Conservation (phyloP, 2,329 filamentous ascomycete species). For the Penicillium sclerotigenum region DNA sequence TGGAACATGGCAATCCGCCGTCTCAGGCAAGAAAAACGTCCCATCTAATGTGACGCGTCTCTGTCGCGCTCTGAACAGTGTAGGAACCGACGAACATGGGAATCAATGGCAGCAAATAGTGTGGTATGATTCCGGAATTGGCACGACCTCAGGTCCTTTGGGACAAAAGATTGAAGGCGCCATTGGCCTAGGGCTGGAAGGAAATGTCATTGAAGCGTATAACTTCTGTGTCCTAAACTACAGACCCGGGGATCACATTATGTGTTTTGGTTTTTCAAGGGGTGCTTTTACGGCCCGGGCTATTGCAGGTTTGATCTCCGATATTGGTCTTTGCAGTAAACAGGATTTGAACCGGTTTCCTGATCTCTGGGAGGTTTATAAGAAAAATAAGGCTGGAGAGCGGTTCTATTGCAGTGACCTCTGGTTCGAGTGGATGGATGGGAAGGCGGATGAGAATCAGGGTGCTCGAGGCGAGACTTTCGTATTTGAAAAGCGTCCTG, state of each 20-base stretch:
- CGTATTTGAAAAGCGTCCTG: slow-evolving; percentile 9
- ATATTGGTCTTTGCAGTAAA: slow-evolving; percentile 20
- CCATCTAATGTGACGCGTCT: slow-evolving; percentile 34
- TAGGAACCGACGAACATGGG: slow-evolving; percentile 24
- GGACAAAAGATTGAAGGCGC: slow-evolving; percentile 28
- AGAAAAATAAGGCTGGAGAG: slow-evolving; percentile 12
- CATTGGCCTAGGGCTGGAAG: slow-evolving; percentile 17
- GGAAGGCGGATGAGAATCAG: slow-evolving; percentile 19
- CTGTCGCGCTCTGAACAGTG: slow-evolving; percentile 27
- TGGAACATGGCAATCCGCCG: slow-evolving; percentile 35
- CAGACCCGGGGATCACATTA: slow-evolving; percentile 19
- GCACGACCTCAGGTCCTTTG: slow-evolving; percentile 24
- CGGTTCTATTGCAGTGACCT: slow-evolving; percentile 19
- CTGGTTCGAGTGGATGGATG: slow-evolving; percentile 23
- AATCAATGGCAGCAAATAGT: slow-evolving; percentile 31
- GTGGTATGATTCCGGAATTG: slow-evolving; percentile 36
- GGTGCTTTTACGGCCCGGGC: slow-evolving; percentile 21
- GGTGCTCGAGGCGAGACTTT: slow-evolving; percentile 13
- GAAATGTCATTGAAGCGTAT: slow-evolving; percentile 21
- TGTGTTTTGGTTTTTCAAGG: slow-evolving; percentile 23
- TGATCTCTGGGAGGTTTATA: slow-evolving; percentile 21
- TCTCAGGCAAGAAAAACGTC: slow-evolving; percentile 29
- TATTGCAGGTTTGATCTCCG: slow-evolving; percentile 21
- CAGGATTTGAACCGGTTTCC: slow-evolving; percentile 19
- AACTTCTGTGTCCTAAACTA: slow-evolving; percentile 24